A percentile compares a stretch with the other conserved stretches of the same genome.
Conservation (phyloP, 768 basidiomycete genomes). For the Boletellus ananas region DNA sequence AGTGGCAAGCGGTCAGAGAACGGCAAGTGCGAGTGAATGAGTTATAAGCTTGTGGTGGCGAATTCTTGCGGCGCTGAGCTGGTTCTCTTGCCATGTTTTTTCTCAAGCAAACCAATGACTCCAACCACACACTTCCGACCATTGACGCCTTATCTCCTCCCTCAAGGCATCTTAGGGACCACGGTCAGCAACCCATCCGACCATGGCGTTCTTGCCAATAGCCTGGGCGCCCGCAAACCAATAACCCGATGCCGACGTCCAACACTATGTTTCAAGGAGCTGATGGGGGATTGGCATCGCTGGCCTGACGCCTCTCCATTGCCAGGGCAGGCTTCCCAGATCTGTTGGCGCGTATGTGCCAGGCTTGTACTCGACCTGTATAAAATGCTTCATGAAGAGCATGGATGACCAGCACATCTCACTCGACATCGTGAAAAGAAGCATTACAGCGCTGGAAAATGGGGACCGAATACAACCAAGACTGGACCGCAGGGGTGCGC, state of each 20-base stretch:
- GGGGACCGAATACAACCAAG: not conserved
- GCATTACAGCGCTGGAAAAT: not conserved
- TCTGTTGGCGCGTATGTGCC: not conserved
- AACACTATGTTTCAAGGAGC: not conserved
- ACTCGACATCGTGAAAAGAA: not conserved
- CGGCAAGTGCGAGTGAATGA: not conserved
- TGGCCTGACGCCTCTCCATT: not conserved
- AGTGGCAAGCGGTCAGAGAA: too few species aligned
- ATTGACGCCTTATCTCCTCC: not conserved
- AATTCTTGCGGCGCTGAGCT: not conserved
- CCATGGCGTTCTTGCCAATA: conserved; percentile 1
- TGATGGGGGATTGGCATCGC: not conserved
- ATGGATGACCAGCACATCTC: not conserved
- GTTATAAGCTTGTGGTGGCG: not conserved
- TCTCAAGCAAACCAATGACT: not conserved
- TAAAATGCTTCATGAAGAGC: conserved; percentile 1
- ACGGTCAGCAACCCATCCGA: not conserved
- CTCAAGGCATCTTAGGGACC: not conserved
- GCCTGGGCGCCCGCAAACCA: not conserved
- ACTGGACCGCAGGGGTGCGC: conserved; percentile 1
- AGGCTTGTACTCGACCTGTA: not conserved
- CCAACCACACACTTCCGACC: not conserved
- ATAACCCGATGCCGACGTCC: not conserved
- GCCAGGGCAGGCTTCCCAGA: not conserved
- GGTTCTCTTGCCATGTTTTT: not conserved